Evolutionary conservation across 768 basidiomycete species (phyloP), one percentile per base, ranked within the genome.

Genomic region (Austroboletus festivus): DNA sequence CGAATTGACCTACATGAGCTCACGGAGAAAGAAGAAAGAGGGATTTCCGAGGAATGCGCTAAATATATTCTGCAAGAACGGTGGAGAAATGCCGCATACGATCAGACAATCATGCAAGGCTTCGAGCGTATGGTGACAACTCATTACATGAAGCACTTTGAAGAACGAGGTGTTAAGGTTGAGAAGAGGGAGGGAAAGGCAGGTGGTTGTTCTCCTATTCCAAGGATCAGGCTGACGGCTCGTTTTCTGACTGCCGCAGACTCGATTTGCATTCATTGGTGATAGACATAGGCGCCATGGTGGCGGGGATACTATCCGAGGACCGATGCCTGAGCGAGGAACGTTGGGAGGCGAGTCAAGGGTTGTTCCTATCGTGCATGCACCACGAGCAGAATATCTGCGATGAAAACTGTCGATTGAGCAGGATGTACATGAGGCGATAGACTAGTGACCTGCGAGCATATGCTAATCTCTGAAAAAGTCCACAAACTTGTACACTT

Each of bases 1-100:
- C 39, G 53, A 0, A 73, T 84, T 42, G 71, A 84, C 60, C 53
- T 85, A 12, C 63, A 77, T 28, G 49, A 72, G 26, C 64, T 75
- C 28, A 64, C 63, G 5, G 61, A 66, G 13, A 68, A 72, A 21
- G 61, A 75, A 40, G 51, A 55, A 3, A 46, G 51, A 46, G 46
- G 48, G 0, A 47, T 77, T 5, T 46, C 63, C 3, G 38, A 41
- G 24, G 52, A 61, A 2, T 38, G 58, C 5, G 47, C 59, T 5
- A 41, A 37, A 8, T 51, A 62, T 40, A 52, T 79, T 24, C 46
- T 48, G 33, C 51, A 54, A n/a, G 71, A 58, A 46, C 42, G 55
- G 20, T 79, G 74, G 74, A 43, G 35, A n/a, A 69, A 57, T n/a
- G 53, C 70, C 4, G 57, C 55, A 18, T 71, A 77, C 30, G 62